Evolutionary conservation across 2,329 filamentous ascomycete species (phyloP).

Genomic region (Aspergillus vadensis): DNA sequence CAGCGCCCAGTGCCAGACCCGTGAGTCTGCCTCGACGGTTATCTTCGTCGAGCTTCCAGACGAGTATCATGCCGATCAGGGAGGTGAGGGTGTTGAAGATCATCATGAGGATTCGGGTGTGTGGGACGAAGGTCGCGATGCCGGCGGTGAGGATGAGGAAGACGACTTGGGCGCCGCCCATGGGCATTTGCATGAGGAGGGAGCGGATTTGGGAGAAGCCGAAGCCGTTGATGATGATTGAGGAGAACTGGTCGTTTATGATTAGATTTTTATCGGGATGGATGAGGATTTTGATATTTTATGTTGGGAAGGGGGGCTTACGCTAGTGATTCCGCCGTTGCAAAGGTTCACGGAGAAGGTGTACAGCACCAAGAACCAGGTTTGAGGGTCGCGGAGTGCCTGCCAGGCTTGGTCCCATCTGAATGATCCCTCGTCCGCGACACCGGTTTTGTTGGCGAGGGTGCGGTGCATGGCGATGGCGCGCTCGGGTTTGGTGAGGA

Average conservation of each 20-base stretch:
- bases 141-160: constrained; percentile 35
- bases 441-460: constrained; percentile 53
- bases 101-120: constrained; percentile 37
- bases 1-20: constrained; percentile 33
- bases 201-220: constrained; percentile 39
- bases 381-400: constrained; percentile 33
- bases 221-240: constrained; percentile 43
- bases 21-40: constrained; percentile 32
- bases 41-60: constrained; percentile 31
- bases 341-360: constrained; percentile 36
- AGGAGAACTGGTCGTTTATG: constrained; percentile 26
- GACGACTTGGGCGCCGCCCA: constrained; percentile 36
- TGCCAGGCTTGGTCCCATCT: constrained; percentile 45
- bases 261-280: not conserved
- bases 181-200: constrained; percentile 42
- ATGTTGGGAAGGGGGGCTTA: not conserved
- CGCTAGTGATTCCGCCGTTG: constrained; percentile 39
- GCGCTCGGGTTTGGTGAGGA: constrained; percentile 44
- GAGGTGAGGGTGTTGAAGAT: constrained; percentile 33
- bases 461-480: constrained; percentile 56
- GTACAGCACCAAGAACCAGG: constrained; percentile 37
- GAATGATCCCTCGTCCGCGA: constrained; percentile 54
- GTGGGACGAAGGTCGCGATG: constrained; percentile 30
- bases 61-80: constrained; percentile 36
- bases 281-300: too few species aligned